These are phyloP conservation scores for Kodamaea nitidulidarum DNA, from an alignment of 805 yeast species.

Conservation along the genomic window DNA sequence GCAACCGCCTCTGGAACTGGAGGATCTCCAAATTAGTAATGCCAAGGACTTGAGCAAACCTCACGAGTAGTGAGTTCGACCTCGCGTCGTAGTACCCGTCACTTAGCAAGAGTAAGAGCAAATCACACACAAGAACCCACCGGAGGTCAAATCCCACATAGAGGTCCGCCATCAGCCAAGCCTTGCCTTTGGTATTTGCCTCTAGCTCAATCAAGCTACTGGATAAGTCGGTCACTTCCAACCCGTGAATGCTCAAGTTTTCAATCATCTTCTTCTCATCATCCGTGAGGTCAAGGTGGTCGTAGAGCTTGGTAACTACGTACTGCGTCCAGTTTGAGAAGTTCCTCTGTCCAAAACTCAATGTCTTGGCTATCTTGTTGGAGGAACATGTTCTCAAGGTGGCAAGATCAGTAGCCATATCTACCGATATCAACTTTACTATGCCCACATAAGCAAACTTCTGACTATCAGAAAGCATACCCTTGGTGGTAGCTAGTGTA, in stretches of 20 bases:
- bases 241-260: conserved; percentile 76
- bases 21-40: conserved; percentile 64
- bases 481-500: conserved; percentile 75
- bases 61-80: conserved; percentile 71
- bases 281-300: conserved; percentile 71
- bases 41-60: conserved; percentile 60
- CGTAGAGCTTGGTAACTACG: conserved; percentile 66
- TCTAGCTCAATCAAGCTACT: conserved; percentile 44
- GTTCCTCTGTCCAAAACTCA: conserved; percentile 68
- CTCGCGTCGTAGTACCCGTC: conserved; percentile 88
- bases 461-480: conserved; percentile 76
- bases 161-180: conserved; percentile 10
- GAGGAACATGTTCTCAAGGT: conserved; percentile 49
- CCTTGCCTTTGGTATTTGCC: background rate
- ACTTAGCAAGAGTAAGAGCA: conserved; percentile 72
- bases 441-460: conserved; percentile 90
- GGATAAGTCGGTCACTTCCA: conserved; percentile 67
- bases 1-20: conserved; percentile 86
- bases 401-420: conserved; percentile 80
- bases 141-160: conserved; percentile 54
- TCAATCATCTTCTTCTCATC: conserved; percentile 88
- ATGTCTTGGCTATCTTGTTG: conserved; percentile 50
- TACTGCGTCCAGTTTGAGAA: conserved; percentile 82
- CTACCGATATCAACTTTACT: conserved; percentile 67
- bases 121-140: conserved; percentile 92